Evolutionary conservation across 108 stramenopile species (phyloP).

Genomic region (Pseudonitzschia multistriata): DNA sequence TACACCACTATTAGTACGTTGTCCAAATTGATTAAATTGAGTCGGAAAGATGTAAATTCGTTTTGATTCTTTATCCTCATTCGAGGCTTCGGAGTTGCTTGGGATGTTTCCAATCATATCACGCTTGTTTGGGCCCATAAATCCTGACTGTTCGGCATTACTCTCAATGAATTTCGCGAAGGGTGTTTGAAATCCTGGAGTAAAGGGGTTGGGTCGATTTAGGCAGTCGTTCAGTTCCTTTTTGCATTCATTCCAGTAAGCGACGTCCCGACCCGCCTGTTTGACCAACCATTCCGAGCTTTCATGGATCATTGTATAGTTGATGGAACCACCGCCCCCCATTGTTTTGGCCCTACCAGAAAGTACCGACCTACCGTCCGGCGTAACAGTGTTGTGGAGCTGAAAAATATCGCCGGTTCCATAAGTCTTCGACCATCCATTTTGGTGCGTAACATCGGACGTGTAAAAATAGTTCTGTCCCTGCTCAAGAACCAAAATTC

Average conservation of each 20-base stretch:
- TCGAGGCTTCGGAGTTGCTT: not conserved
- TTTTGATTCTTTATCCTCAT: conserved; percentile 3
- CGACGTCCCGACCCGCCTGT: conserved; percentile 15
- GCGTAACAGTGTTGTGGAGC: conserved; percentile 27
- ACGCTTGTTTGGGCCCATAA: not conserved
- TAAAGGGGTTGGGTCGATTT: conserved; percentile 21
- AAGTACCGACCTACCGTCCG: conserved; percentile 17
- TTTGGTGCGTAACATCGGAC: conserved; percentile 32
- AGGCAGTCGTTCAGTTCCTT: conserved; percentile 2
- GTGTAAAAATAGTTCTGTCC: conserved; percentile 35
- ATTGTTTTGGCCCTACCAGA: conserved; percentile 31
- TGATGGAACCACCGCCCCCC: conserved; percentile 40
- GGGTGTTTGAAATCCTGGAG: conserved; percentile 10
- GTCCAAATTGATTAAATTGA: conserved; percentile 30
- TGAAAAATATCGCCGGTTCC: conserved; percentile 18
- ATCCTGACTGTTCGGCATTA: conserved; percentile 10
- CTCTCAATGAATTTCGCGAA: conserved; percentile 24
- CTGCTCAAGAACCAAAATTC: conserved; percentile 28
- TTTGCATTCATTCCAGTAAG: conserved; percentile 29
- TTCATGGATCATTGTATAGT: conserved; percentile 27
- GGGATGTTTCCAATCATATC: conserved; percentile 15
- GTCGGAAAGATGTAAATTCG: conserved; percentile 33
- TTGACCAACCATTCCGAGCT: conserved; percentile 25
- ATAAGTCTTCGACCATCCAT: conserved; percentile 31
- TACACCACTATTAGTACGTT: conserved; percentile 30